phyloP scores from a whole-genome alignment of 345 rosid genomes.

The Rubroshorea leprosula region DNA sequence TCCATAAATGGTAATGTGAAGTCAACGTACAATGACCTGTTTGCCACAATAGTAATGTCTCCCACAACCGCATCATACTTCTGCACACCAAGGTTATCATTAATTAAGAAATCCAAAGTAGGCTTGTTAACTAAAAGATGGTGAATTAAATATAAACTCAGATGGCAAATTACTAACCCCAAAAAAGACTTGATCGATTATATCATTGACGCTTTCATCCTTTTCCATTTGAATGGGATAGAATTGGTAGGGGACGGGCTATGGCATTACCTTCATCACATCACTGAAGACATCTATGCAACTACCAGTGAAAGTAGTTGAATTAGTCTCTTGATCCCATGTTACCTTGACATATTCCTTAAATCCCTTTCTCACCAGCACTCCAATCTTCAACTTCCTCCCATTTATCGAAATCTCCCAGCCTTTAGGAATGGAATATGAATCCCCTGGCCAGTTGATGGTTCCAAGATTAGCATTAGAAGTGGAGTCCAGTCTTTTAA shows the following conservation, averaged over 20 bases:
- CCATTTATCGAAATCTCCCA: constrained; percentile 25
- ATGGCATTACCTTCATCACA: constrained; percentile 20
- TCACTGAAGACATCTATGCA: constrained; percentile 28
- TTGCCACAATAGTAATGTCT: constrained; percentile 38
- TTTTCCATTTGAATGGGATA: neutral
- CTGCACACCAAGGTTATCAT: constrained; percentile 3
- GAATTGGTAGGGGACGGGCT: constrained; percentile 25
- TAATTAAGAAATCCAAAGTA: neutral
- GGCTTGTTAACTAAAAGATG: neutral
- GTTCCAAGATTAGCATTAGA: constrained; percentile 9
- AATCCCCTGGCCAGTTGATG: constrained; percentile 33
- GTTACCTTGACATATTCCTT: constrained; percentile 19
- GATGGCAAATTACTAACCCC: constrained; percentile 1
- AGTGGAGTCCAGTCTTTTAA: neutral
- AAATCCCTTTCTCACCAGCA: constrained; percentile 33
- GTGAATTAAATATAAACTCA: neutral
- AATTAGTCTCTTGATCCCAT: no score
- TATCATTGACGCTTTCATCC: constrained; percentile 18
- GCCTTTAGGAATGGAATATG: constrained; percentile 4
- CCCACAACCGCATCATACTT: constrained; percentile 42
- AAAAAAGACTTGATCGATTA: constrained; percentile 15
- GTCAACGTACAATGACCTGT: constrained; percentile 26
- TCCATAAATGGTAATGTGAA: constrained; percentile 28
- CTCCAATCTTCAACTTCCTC: constrained; percentile 36
- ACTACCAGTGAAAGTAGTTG: no score